Percentiles rank a stretch among this genome's conserved stretches.
Conservation (phyloP, 2,329 filamentous ascomycete genomes). For the Scortechinia acanthostroma region DNA sequence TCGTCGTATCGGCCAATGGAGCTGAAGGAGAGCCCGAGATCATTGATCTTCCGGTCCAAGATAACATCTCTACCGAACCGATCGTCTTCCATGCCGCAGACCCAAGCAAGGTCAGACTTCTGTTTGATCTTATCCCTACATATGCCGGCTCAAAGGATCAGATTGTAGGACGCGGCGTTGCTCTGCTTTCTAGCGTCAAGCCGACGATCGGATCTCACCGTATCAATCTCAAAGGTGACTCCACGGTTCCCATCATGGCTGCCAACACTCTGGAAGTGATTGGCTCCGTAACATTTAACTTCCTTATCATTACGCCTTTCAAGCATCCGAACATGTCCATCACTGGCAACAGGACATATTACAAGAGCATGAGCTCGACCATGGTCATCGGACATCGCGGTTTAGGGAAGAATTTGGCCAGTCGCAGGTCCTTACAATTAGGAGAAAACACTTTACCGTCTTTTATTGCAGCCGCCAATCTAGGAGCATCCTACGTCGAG, state of each 20-base stretch:
- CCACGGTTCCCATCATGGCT: slow-evolving; percentile 18
- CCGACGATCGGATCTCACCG: slow-evolving; percentile 75
- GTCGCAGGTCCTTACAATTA: slow-evolving; percentile 19
- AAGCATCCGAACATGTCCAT: slow-evolving; percentile 4
- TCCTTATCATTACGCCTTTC: slow-evolving; percentile 16
- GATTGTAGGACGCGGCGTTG: slow-evolving; percentile 82
- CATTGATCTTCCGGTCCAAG: slow-evolving; percentile 86
- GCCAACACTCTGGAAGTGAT: slow-evolving; percentile 14
- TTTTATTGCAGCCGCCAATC: slow-evolving; percentile 19
- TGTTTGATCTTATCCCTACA: slow-evolving; percentile 92
- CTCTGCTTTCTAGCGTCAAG: slow-evolving; percentile 78
- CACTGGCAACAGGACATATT: not conserved
- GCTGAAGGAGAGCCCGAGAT: slow-evolving; percentile 81
- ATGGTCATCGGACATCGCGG: slow-evolving; percentile 22
- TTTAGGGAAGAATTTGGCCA: slow-evolving; percentile 16
- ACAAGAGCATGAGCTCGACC: slow-evolving; percentile 4
- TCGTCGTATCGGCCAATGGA: slow-evolving; percentile 80
- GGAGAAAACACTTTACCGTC: slow-evolving; percentile 27
- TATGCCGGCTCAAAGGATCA: slow-evolving; percentile 85
- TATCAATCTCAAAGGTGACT: slow-evolving; percentile 84
- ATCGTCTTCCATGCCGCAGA: slow-evolving; percentile 81
- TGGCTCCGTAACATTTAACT: slow-evolving; percentile 22
- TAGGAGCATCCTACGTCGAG: slow-evolving; percentile 23
- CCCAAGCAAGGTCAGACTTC: slow-evolving; percentile 72
- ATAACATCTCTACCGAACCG: slow-evolving; percentile 87